Base-by-base conservation (phyloP, 2,329 filamentous ascomycete species). In the Beauveria brongniartii region DNA sequence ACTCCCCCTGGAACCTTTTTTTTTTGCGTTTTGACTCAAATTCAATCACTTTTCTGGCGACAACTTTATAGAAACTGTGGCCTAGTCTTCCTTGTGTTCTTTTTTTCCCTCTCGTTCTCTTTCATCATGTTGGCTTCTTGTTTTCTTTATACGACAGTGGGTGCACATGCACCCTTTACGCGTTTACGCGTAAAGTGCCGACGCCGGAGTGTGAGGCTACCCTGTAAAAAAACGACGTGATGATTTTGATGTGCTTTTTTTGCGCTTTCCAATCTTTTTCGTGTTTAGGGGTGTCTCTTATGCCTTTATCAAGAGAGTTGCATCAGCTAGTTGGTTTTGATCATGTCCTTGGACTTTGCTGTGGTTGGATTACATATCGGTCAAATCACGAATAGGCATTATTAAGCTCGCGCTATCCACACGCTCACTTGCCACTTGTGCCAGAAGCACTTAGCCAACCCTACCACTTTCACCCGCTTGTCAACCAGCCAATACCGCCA, bases 1-100 rank as follows among this genome's bases (percentile, higher is more conserved):
- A 72, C 70, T 72, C 70, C 70, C 70, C 47, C 69, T 67, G 68
- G 68, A 67, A 72, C 70, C 70, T 72, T n/a, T n/a, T n/a, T 43
- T 50, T 54, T 57, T 51, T 47, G 28, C 22, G 9, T 54, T 3
- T 30, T 30, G 16, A 4, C 6, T 12, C 3, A 16, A 37, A 5
- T 37, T 37, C 14, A 2, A 6, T 16, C 2, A 16, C 5, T 16
- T 37, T 37, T 37, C 6, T 37, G 12, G 34, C 14, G 34, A 37
- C 24, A 5, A 5, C 34, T 14, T 37, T 4, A 37, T 16, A 37
- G 10, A 14, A 37, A 37, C 12, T 4, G 14, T 37, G 12, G 12
- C 6, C 34, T 37, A 6, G 14, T 16, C 14, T 16, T 37, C 12
- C 34, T 37, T 37, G 34, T 12, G 12, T 5, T 12, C n/a, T 40